These are phyloP conservation scores for Sinapis alba DNA, from an alignment of 441 rosid species.

Conservation along the genomic window DNA sequence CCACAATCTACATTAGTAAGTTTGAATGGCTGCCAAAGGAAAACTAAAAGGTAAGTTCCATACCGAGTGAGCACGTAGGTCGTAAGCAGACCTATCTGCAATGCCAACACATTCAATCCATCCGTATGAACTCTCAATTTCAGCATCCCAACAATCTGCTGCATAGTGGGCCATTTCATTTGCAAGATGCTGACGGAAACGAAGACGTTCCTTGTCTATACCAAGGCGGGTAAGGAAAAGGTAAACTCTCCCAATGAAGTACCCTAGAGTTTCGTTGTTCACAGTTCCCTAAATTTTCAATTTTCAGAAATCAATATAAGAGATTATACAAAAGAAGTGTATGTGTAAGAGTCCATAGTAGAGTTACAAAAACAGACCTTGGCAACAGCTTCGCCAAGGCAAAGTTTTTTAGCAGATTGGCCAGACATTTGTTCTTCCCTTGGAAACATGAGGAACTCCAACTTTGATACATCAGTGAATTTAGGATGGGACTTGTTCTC, in stretches of 20 bases:
- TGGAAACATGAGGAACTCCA: conserved; percentile 61
- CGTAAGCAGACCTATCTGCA: conserved; percentile 66
- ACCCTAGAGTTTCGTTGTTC: conserved; percentile 60
- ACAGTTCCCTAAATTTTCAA: conserved; percentile 44
- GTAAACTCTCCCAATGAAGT: conserved; percentile 64
- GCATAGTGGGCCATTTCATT: conserved; percentile 74
- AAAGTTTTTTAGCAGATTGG: conserved; percentile 45
- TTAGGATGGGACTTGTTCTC: conserved; percentile 61
- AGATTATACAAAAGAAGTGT: not conserved
- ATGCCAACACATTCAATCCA: conserved; percentile 75
- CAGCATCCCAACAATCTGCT: conserved; percentile 74
- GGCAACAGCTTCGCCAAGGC: conserved; percentile 54
- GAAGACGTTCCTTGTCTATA: conserved; percentile 50
- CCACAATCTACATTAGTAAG: conserved; percentile 12
- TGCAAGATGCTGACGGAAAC: conserved; percentile 66
- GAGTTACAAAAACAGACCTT: conserved; percentile 38
- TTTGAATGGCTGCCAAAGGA: not conserved
- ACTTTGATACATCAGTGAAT: conserved; percentile 43
- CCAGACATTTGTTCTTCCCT: conserved; percentile 60
- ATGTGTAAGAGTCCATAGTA: not conserved
- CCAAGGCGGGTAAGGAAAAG: conserved; percentile 57
- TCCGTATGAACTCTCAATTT: conserved; percentile 63
- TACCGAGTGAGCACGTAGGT: conserved; percentile 56
- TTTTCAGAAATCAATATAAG: conserved; percentile 13
- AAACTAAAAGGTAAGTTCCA: conserved; percentile 20